These are phyloP conservation scores for Solanum corneliomulleri DNA, from an alignment of 257 asterid genomes.

Conservation along the genomic window DNA sequence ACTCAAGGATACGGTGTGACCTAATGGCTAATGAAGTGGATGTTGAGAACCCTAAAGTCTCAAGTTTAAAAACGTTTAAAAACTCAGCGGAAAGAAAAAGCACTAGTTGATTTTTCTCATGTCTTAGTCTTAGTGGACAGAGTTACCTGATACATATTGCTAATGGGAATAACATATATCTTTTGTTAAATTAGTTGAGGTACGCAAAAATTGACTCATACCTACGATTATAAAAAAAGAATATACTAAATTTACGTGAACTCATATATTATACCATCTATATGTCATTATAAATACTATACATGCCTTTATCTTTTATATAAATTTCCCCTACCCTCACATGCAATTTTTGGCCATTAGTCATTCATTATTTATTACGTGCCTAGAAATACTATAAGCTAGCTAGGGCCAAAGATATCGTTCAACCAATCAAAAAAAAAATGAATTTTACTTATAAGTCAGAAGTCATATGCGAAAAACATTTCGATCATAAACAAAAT, in stretches of 20 bases:
- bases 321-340: background rate
- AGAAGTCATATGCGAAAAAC: conserved; percentile 26
- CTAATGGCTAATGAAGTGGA: too few relatives aligned
- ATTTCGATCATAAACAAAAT: conserved; percentile 33
- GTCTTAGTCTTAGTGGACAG: background rate
- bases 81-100: too few relatives aligned
- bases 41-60: too few relatives aligned
- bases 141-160: background rate
- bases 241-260: too few relatives aligned
- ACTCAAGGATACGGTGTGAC: too few relatives aligned
- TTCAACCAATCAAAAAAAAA: background rate
- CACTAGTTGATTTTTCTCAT: background rate
- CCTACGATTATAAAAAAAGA: too few relatives aligned
- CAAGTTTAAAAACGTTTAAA: too few relatives aligned
- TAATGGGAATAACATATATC: background rate
- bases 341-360: background rate
- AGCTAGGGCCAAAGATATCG: background rate
- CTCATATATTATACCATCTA: background rate
- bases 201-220: too few relatives aligned
- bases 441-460: conserved; percentile 30
- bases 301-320: background rate
- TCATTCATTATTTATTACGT: background rate
- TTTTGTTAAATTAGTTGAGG: background rate
- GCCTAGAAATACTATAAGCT: background rate
- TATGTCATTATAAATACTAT: too few relatives aligned